phyloP scores from a whole-genome alignment of 208 protist species.

The Acanthamoeba sp. region DNA sequence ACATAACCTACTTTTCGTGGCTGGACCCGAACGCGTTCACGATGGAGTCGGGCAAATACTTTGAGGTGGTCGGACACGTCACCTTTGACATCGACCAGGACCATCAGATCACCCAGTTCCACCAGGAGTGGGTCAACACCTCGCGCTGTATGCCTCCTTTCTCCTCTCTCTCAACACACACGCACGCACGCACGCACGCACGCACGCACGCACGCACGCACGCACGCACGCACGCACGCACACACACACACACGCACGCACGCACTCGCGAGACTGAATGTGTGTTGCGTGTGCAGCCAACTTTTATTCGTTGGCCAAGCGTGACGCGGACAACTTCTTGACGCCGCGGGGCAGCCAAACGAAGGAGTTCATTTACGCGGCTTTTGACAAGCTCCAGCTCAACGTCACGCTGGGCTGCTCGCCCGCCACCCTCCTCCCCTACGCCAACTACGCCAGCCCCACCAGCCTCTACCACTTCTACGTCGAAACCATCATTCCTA shows the following conservation, averaged over 20 bases:
- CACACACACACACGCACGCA: background rate
- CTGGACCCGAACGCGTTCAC: too few species aligned
- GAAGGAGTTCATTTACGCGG: conserved; percentile 31
- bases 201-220: too few species aligned
- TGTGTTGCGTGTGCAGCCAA: background rate
- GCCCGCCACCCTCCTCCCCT: background rate
- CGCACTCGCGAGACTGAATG: background rate
- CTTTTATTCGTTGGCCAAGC: conserved; percentile 31
- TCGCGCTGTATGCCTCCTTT: too few species aligned
- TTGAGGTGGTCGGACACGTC: too few species aligned
- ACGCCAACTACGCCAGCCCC: background rate
- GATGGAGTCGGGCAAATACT: too few species aligned
- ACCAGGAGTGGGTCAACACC: too few species aligned
- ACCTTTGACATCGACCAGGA: too few species aligned
- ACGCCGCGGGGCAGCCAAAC: background rate
- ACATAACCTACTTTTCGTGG: conserved; percentile 70
- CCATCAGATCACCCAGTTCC: too few species aligned
- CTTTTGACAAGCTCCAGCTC: conserved; percentile 57
- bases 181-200: background rate
- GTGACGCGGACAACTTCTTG: background rate
- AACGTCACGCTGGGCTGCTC: conserved; percentile 65
- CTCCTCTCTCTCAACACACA: background rate
- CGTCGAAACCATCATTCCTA: conserved; percentile 39
- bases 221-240: background rate
- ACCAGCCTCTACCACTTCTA: conserved; percentile 66